Conservation (phyloP, 306 rosid species). For the Parietaria judaica region DNA sequence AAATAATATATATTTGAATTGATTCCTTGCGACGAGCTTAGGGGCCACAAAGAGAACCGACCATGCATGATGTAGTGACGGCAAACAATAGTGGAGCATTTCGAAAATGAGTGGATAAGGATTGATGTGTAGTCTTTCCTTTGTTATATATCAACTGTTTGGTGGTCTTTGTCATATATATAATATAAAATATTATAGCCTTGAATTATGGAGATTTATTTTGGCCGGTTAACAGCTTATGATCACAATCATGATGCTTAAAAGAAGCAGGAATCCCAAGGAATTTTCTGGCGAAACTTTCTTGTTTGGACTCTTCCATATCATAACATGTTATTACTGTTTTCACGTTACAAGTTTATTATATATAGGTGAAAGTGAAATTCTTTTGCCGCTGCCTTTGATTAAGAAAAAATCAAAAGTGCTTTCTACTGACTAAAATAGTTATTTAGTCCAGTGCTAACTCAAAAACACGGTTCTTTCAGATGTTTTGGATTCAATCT, state of each 20-base stretch:
- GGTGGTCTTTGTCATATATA: background rate
- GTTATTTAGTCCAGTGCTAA: no score
- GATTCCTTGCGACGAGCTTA: conserved; percentile 21
- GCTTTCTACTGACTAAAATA: no score
- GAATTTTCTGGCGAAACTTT: background rate
- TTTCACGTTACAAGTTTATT: conserved; percentile 3
- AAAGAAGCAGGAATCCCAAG: conserved; percentile 3
- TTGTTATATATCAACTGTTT: background rate
- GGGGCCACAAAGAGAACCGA: conserved; percentile 44
- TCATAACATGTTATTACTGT: background rate
- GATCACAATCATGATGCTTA: background rate
- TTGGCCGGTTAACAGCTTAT: conserved; percentile 1
- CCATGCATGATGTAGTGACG: conserved; percentile 26
- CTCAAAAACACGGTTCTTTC: no score
- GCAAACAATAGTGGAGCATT: background rate
- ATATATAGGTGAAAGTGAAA: background rate
- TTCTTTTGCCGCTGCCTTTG: background rate
- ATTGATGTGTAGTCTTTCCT: background rate
- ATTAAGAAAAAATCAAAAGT: background rate
- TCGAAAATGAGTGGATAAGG: conserved; percentile 25
- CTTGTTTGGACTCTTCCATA: conserved; percentile 4
- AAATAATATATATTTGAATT: background rate
- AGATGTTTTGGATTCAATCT: no score
- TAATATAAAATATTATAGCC: background rate
- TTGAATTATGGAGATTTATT: background rate